A percentile compares a stretch with the other conserved stretches of the same genome.
Conservation (phyloP, 495 filamentous ascomycete species). For the Podospora pseudoanserina region DNA sequence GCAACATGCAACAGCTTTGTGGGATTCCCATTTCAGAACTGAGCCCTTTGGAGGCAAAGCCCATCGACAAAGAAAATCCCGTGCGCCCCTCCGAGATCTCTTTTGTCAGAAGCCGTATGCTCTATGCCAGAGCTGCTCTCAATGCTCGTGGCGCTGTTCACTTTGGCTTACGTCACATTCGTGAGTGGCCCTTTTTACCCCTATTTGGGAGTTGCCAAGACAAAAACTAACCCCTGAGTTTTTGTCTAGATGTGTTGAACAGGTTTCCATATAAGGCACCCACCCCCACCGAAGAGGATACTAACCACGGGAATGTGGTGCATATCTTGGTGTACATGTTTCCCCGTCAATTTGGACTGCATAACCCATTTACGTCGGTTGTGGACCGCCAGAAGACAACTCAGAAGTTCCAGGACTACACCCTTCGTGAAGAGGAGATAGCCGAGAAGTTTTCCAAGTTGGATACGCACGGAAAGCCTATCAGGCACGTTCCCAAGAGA, state of each 20-base stretch:
- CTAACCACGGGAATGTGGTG: slow-evolving; percentile 53
- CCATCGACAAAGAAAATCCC: slow-evolving; percentile 16
- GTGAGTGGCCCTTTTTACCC: slow-evolving; percentile 50
- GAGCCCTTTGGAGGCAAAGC: slow-evolving; percentile 22
- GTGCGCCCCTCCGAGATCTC: slow-evolving; percentile 56
- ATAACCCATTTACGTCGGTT: slow-evolving; percentile 80
- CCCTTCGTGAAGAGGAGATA: slow-evolving; percentile 80
- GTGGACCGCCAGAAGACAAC: slow-evolving; percentile 61
- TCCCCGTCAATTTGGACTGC: slow-evolving; percentile 81
- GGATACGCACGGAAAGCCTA: slow-evolving; percentile 15
- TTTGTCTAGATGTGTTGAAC: slow-evolving; percentile 74
- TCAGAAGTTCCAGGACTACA: slow-evolving; percentile 76
- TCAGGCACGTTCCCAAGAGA: slow-evolving; percentile 64
- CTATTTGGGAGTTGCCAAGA: background rate
- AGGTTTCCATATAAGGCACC: slow-evolving; percentile 52
- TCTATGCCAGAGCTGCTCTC: slow-evolving; percentile 71
- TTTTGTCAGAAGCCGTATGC: slow-evolving; percentile 80
- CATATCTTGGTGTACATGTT: slow-evolving; percentile 92
- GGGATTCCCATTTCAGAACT: slow-evolving; percentile 53
- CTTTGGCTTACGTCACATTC: slow-evolving; percentile 75
- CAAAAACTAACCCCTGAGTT: slow-evolving; percentile 7
- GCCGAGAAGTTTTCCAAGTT: slow-evolving; percentile 32
- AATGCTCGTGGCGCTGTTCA: slow-evolving; percentile 63
- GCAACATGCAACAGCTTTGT: slow-evolving; percentile 73
- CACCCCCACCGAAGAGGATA: slow-evolving; percentile 13